Evolutionary conservation across 2,329 filamentous ascomycete species (phyloP).

Genomic region (Cladophialophora immunda): DNA sequence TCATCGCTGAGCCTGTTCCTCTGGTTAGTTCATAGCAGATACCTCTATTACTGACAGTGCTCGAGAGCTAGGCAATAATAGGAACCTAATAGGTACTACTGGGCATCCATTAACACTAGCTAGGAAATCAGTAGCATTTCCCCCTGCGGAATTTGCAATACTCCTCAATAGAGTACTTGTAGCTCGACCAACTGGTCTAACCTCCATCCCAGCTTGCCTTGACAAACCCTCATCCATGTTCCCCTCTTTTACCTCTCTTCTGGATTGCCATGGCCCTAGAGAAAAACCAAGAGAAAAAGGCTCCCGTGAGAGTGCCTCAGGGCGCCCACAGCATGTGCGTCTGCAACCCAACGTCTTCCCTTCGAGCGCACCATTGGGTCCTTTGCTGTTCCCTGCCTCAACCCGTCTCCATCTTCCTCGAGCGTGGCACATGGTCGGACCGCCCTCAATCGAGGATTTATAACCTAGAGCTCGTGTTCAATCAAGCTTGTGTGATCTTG

Average conservation of each 20-base stretch:
- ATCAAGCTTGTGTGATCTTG: slow-evolving; percentile 15
- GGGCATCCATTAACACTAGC: neutral
- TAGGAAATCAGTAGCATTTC: neutral
- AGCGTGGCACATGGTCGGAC: neutral
- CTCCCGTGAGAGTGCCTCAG: neutral
- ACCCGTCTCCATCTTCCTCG: neutral
- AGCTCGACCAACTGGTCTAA: neutral
- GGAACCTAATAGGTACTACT: neutral
- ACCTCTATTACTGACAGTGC: neutral
- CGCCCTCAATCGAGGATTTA: neutral
- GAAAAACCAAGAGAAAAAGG: neutral
- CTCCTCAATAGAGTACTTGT: neutral
- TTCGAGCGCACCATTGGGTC: neutral
- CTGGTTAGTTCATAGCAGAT: no score
- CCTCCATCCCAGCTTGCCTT: no score
- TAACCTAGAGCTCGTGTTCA: slow-evolving; percentile 10
- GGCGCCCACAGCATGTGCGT: neutral
- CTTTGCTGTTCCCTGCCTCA: neutral
- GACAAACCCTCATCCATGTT: neutral
- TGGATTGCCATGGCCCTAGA: neutral
- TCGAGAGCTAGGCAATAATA: no score
- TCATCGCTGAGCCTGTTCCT: neutral
- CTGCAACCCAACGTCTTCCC: neutral
- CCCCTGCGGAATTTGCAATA: neutral
- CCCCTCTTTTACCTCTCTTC: neutral